These are phyloP conservation scores for Puccinia sorghi DNA, from an alignment of 1,284 basidiomycete genomes.

Conservation along the genomic window DNA sequence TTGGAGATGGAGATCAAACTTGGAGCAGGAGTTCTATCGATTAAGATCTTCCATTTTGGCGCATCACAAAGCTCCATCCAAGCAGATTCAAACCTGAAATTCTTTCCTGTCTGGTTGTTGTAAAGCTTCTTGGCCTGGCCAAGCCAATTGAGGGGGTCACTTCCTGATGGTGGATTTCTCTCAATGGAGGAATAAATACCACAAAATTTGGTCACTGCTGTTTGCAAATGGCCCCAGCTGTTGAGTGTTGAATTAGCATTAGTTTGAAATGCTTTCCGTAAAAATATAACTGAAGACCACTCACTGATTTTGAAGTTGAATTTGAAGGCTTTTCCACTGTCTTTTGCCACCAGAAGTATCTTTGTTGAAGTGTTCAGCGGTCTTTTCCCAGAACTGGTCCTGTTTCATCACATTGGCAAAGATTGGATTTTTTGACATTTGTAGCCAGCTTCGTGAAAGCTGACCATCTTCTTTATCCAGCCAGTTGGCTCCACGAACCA, in stretches of 20 bases:
- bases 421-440: too few relatives aligned
- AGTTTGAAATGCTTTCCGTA: too few relatives aligned
- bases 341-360: background rate
- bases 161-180: conserved; percentile 3
- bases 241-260: too few relatives aligned
- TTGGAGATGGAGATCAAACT: background rate
- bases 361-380: background rate
- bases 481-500: too few relatives aligned
- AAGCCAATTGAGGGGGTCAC: background rate
- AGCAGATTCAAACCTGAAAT: background rate
- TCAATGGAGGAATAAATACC: background rate
- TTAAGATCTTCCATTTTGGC: background rate
- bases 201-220: background rate
- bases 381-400: conserved; percentile 1
- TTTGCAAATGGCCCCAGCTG: background rate
- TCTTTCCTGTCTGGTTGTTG: background rate
- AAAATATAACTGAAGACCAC: too few relatives aligned
- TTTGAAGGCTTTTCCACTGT: background rate
- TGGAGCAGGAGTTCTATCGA: background rate
- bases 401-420: background rate
- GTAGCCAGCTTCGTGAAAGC: too few relatives aligned
- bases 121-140: background rate
- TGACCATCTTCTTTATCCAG: too few relatives aligned
- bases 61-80: background rate
- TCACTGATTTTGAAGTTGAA: too few relatives aligned